A percentile compares a stretch with the other conserved stretches of the same genome.
Evolutionary conservation across 306 rosid genomes (phyloP).

Genomic region (Castanea sativa): DNA sequence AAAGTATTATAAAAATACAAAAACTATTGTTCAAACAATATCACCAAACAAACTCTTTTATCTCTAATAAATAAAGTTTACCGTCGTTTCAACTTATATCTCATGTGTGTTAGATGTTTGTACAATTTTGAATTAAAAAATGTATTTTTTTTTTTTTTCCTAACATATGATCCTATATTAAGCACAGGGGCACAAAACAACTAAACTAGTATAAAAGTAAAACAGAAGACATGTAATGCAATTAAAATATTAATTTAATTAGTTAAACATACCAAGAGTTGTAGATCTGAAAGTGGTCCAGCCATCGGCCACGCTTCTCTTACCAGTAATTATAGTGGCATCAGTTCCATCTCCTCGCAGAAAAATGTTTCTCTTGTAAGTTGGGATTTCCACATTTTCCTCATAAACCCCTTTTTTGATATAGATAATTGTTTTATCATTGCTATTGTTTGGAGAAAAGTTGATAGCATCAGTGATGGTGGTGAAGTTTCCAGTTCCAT

Average conservation of each 20-base stretch:
- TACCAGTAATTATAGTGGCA: slow-evolving; percentile 54
- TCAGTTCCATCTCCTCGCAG: slow-evolving; percentile 75
- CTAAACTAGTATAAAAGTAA: too few relatives aligned
- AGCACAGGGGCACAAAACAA: too few relatives aligned
- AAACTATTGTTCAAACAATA: too few relatives aligned
- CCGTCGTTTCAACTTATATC: too few relatives aligned
- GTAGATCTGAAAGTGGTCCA: slow-evolving; percentile 89
- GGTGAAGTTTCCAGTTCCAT: slow-evolving; percentile 71
- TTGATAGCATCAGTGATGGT: slow-evolving; percentile 60
- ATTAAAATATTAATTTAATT: not conserved
- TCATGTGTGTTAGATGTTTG: too few relatives aligned
- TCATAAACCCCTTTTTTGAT: slow-evolving; percentile 55
- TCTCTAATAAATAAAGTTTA: too few relatives aligned
- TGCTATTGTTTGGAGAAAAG: slow-evolving; percentile 67
- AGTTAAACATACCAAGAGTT: slow-evolving; percentile 47
- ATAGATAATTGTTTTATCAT: slow-evolving; percentile 51
- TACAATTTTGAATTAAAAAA: too few relatives aligned
- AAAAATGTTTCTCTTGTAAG: slow-evolving; percentile 59
- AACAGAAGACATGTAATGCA: not conserved
- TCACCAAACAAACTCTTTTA: too few relatives aligned
- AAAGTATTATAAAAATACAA: too few relatives aligned
- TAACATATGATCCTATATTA: too few relatives aligned
- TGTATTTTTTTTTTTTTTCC: too few relatives aligned
- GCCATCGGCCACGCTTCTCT: slow-evolving; percentile 47
- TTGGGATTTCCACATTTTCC: slow-evolving; percentile 73